These are phyloP conservation scores for Hortaea werneckii DNA, from an alignment of 2,329 filamentous ascomycete species.

Conservation along the genomic window DNA sequence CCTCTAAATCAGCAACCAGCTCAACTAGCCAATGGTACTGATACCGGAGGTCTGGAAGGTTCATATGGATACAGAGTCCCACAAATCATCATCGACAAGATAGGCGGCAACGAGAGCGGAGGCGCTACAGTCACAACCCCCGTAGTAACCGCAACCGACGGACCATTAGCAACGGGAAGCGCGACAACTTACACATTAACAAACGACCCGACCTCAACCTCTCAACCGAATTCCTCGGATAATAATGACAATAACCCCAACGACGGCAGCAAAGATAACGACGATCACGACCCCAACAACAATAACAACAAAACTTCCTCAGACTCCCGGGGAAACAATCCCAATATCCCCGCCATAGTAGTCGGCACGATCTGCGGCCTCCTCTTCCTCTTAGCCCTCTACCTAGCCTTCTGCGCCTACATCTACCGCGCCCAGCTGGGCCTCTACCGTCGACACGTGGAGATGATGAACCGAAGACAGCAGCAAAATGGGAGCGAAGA, in stretches of 20 bases:
- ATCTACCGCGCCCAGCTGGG: constrained; percentile 61
- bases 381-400: constrained; percentile 50
- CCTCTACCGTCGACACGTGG: constrained; percentile 61
- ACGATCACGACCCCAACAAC: constrained; percentile 29
- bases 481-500: constrained; percentile 16
- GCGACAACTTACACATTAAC: constrained; percentile 61
- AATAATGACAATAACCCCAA: constrained; percentile 29
- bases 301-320: constrained; percentile 26
- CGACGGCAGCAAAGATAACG: constrained; percentile 34
- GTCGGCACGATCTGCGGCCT: constrained; percentile 56
- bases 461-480: constrained; percentile 49
- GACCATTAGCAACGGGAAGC: constrained; percentile 62
- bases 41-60: constrained; percentile 48
- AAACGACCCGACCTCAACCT: constrained; percentile 39
- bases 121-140: constrained; percentile 60
- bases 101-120: constrained; percentile 57
- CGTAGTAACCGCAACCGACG: constrained; percentile 51
- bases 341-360: constrained; percentile 46
- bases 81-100: constrained; percentile 48
- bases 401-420: constrained; percentile 63
- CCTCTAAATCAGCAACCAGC: constrained; percentile 43
- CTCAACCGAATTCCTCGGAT: constrained; percentile 26
- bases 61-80: constrained; percentile 62
- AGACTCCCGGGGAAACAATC: constrained; percentile 11
- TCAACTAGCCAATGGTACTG: constrained; percentile 34